Evolutionary conservation across 106 monocot genomes (phyloP), one percentile per base, ranked within the genome.

Genomic region (Amphibolis antarctica): DNA sequence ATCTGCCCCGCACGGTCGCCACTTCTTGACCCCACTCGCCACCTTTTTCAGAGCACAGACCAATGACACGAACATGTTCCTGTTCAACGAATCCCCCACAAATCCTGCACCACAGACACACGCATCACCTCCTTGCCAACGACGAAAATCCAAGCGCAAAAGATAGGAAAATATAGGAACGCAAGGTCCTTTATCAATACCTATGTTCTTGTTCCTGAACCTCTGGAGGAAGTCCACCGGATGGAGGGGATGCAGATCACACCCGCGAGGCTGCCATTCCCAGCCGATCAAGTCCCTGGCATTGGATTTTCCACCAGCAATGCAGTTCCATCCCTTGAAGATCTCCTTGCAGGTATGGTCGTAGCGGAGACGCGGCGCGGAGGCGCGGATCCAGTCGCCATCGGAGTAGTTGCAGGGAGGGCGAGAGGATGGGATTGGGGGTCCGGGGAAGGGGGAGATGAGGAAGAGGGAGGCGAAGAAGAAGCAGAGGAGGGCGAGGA

Each of bases 311-410:
- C 68, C 67, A 44, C 31, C 69, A 44, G 74, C 62, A 71, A 82
- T 59, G 80, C 92, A 92, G 65, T 92, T 92, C 92, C 92, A 92
- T 1, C 92, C 92, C 67, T 92, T 92, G 74, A 84, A 92, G 74
- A 92, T 92, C 80, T 92, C 92, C 70, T 76, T 84, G 74, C 92
- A 92, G 27, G 79, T 71, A 31, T 56, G 47, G 44, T 81, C 77
- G 68, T 92, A 92, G 3, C 84, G 73, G 31, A 72, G 53, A 26
- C 52, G 44, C 19, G 66, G 12, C 42, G 44, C 12, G 12, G 53
- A 43, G 17, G 68, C 45, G 10, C 44, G 72, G 21, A 85, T 48
- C 92, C 92, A 92, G 10, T 50, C 18, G 11, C 92, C 92, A 28
- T 66, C 67, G 11, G 87, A 70, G 78, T 79, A 80, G 77, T 92